These are phyloP conservation scores for Daldinia bambusicola DNA, from an alignment of 495 filamentous ascomycete genomes.

Conservation along the genomic window DNA sequence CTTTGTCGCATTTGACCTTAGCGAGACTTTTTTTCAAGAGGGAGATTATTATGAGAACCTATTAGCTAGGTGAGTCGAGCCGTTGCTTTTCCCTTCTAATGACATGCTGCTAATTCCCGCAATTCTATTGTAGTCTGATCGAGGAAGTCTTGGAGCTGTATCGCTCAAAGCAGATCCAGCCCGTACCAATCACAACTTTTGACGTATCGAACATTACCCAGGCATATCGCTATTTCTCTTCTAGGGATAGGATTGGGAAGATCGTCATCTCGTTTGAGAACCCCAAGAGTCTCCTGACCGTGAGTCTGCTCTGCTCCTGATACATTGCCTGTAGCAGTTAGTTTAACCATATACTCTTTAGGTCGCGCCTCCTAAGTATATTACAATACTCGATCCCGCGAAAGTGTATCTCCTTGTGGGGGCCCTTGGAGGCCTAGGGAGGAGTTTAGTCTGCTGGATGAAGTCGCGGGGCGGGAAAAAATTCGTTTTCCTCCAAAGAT, in stretches of 20 bases:
- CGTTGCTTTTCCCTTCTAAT: not conserved
- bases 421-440: slow-evolving; percentile 65
- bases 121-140: not conserved
- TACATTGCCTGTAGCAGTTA: not conserved
- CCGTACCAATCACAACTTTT: not conserved
- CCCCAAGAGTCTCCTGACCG: not conserved
- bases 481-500: slow-evolving; percentile 61
- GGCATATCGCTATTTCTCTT: slow-evolving; percentile 1
- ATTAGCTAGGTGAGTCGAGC: not conserved
- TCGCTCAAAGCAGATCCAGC: not conserved
- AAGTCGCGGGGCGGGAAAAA: slow-evolving; percentile 57
- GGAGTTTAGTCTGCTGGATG: slow-evolving; percentile 60
- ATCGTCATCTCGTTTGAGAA: not conserved
- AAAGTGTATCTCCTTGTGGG: slow-evolving; percentile 39
- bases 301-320: not conserved
- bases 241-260: not conserved
- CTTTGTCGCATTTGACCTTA: not conserved
- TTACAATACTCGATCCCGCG: not conserved
- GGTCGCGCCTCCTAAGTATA: not conserved
- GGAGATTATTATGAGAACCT: not conserved
- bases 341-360: not conserved
- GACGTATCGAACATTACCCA: not conserved
- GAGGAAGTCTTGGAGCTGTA: not conserved
- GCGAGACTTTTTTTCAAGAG: not conserved
- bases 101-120: not conserved